Conservation (phyloP, 225 moss, liverwort and hornwort species). For the Asterella californica region DNA sequence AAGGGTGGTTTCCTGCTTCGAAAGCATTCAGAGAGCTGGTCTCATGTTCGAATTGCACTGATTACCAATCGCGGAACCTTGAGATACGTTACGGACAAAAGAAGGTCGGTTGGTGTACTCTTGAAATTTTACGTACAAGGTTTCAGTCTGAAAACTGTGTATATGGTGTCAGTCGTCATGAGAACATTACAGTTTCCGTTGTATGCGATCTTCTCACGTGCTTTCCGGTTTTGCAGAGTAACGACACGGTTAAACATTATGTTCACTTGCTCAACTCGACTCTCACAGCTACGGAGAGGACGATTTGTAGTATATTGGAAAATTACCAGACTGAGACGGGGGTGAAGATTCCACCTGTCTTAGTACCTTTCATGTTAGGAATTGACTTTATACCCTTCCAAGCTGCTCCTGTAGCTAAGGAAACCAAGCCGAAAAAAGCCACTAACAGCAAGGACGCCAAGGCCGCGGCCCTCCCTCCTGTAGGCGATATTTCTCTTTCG, state of each 20-base stretch:
- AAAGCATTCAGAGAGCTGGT: slow-evolving; percentile 81
- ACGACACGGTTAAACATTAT: slow-evolving; percentile 64
- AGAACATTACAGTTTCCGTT: background rate
- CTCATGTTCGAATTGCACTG: slow-evolving; percentile 95
- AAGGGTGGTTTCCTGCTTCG: slow-evolving; percentile 92
- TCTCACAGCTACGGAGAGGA: slow-evolving; percentile 79
- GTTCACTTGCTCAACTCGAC: slow-evolving; percentile 83
- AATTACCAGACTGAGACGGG: slow-evolving; percentile 80
- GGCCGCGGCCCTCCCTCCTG: slow-evolving; percentile 15
- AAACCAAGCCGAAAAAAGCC: slow-evolving; percentile 39
- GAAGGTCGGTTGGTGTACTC: slow-evolving; percentile 36
- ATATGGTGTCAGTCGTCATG: background rate
- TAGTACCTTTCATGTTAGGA: slow-evolving; percentile 68
- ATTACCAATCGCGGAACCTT: slow-evolving; percentile 78
- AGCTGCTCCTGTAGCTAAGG: slow-evolving; percentile 33
- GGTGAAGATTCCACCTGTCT: slow-evolving; percentile 64
- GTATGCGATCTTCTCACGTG: background rate
- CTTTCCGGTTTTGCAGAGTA: slow-evolving; percentile 43
- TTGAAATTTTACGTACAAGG: background rate
- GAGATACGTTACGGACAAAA: slow-evolving; percentile 84
- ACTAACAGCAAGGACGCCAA: slow-evolving; percentile 22
- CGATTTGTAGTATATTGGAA: slow-evolving; percentile 81
- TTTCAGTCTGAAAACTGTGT: background rate
- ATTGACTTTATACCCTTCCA: slow-evolving; percentile 68
- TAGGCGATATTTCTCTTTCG: slow-evolving; percentile 14